These are phyloP conservation scores for Syzygium aqueum DNA, from an alignment of 345 rosid genomes.

Conservation along the genomic window DNA sequence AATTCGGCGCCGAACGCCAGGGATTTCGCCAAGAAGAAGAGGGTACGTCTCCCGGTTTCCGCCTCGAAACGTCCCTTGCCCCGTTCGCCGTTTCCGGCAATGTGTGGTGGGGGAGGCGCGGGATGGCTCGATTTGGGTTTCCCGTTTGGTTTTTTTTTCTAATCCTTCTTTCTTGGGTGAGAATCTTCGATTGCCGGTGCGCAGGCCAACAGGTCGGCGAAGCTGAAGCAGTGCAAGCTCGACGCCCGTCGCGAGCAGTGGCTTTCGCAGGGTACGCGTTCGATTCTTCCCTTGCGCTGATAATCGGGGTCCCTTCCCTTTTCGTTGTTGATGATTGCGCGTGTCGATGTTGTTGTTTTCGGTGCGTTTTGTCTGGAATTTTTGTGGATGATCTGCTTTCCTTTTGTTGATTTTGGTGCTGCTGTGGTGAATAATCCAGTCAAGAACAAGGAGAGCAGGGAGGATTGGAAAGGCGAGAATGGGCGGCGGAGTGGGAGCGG, in stretches of 20 bases:
- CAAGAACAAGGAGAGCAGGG: slow-evolving; percentile 45
- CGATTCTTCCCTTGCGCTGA: not conserved
- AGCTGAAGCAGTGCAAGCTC: slow-evolving; percentile 90
- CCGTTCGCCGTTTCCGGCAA: not conserved
- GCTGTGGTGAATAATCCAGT: slow-evolving; percentile 5
- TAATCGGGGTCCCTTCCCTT: not conserved
- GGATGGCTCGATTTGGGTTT: not conserved
- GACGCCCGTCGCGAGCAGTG: slow-evolving; percentile 98
- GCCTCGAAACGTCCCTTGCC: not conserved
- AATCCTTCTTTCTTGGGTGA: not conserved
- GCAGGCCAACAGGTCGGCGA: slow-evolving; percentile 76
- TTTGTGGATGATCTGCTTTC: not conserved
- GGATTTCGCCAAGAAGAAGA: slow-evolving; percentile 73
- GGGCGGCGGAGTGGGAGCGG: slow-evolving; percentile 16
- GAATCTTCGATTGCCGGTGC: not conserved
- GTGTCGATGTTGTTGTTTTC: not conserved
- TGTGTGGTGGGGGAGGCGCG: not conserved
- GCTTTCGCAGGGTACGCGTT: slow-evolving; percentile 73
- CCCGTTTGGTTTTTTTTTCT: not conserved
- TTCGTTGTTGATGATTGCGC: not conserved
- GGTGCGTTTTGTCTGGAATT: not conserved
- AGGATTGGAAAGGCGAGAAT: slow-evolving; percentile 19
- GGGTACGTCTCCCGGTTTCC: slow-evolving; percentile 26
- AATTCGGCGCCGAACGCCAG: slow-evolving; percentile 36
- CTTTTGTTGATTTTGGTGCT: not conserved